These are phyloP conservation scores for Leccinum angustisporum DNA, from an alignment of 1,284 basidiomycete genomes.

Conservation along the genomic window DNA sequence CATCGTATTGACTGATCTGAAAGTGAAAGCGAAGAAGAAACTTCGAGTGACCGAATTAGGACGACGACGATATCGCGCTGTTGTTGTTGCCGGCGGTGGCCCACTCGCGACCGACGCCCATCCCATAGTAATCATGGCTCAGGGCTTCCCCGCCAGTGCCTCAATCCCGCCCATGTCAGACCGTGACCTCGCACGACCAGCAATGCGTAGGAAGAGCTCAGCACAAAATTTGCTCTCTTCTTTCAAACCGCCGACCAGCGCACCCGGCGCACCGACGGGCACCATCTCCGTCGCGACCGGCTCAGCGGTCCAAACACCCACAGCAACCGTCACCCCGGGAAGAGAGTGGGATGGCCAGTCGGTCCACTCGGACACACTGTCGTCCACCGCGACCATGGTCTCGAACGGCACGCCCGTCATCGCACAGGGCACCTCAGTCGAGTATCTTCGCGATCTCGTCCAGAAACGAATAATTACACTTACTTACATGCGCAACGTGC, in stretches of 20 bases:
- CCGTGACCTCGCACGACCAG: conserved; percentile 41
- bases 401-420: conserved; percentile 33
- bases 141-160: conserved; percentile 14
- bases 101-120: conserved; percentile 1
- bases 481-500: conserved; percentile 79
- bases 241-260: conserved; percentile 50
- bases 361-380: conserved; percentile 49
- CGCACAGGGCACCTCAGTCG: conserved; percentile 65
- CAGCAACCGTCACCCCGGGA: conserved; percentile 41
- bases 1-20: conserved; percentile 49
- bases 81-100: background rate
- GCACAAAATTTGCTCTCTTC: conserved; percentile 80
- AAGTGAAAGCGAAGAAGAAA: conserved; percentile 9
- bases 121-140: conserved; percentile 11
- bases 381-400: conserved; percentile 32
- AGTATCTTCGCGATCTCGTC: conserved; percentile 73
- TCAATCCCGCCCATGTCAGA: conserved; percentile 33
- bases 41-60: conserved; percentile 23
- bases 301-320: conserved; percentile 42
- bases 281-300: conserved; percentile 35
- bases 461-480: conserved; percentile 83
- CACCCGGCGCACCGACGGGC: conserved; percentile 30
- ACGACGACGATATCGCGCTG: background rate
- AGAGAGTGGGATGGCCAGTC: conserved; percentile 75
- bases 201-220: conserved; percentile 80